Evolutionary conservation across 148 eudicot species (phyloP).

Genomic region (Spergularia marina): DNA sequence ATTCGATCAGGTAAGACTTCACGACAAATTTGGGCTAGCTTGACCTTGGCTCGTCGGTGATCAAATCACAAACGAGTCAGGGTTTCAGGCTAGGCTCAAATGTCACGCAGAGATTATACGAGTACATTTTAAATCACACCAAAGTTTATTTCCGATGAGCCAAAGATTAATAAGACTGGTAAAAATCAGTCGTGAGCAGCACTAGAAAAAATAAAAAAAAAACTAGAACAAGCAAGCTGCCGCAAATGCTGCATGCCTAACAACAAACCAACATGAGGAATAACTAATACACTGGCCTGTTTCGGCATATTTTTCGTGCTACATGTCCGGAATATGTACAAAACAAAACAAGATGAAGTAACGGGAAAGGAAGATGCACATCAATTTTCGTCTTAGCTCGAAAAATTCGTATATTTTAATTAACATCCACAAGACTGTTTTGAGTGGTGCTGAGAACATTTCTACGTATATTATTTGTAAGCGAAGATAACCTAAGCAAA

Average conservation of each 20-base stretch:
- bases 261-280: not conserved
- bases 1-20: too few relatives aligned
- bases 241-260: not conserved
- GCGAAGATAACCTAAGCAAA: conserved; percentile 21
- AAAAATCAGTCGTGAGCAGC: not conserved
- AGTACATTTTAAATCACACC: not conserved
- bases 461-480: conserved; percentile 3
- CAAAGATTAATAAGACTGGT: not conserved
- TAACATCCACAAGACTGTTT: conserved; percentile 20
- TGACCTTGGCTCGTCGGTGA: too few relatives aligned
- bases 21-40: too few relatives aligned
- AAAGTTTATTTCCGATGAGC: not conserved
- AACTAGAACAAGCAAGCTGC: not conserved
- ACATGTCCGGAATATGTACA: conserved; percentile 2
- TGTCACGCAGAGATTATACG: too few relatives aligned
- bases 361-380: not conserved
- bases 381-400: not conserved
- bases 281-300: not conserved
- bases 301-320: not conserved
- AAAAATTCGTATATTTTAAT: conserved; percentile 1
- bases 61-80: too few relatives aligned
- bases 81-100: too few relatives aligned
- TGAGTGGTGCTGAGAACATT: conserved; percentile 18
- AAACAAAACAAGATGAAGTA: conserved; percentile 8
- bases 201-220: too few relatives aligned